Base-by-base conservation (phyloP, 2,329 filamentous ascomycete species). In the Davidsoniella australis region DNA sequence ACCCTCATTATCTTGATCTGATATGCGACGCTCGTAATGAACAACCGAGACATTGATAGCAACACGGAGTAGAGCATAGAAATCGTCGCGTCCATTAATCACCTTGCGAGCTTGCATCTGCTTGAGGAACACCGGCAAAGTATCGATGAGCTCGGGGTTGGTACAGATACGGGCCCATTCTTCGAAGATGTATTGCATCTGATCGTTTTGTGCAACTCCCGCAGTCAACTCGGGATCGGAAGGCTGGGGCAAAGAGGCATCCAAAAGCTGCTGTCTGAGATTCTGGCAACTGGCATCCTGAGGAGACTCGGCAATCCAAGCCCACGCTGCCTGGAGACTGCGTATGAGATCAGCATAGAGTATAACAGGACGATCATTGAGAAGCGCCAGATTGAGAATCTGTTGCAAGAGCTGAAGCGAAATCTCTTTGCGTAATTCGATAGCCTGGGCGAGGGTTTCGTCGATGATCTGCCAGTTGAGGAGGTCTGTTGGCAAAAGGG, bases 131-230 rank as follows among this genome's bases (percentile, higher is more conserved):
- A 84, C 76, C 5, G 74, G 68, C 0, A 80, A 75, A 59, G 82
- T 83, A 54, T 86, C 82, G 3, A 81, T 79, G 3, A 81, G 77
- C 56, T 80, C 78, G n/a, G 78, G 74, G 57, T 86, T 85, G 62
- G 82, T 82, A 66, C 74, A 82, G 6, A 95, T 73, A 53, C 82
- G 79, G 24, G 89, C 76, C 91, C 91, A 98, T 66, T 98, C 91
- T 41, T 89, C 87, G 59, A 98, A 95, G 17, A 95, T 74, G 60
- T 98, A 96, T 57, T 93, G 86, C 65, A 94, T 78, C 62, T 95
- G 86, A 54, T 94, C 85, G 56, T 80, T 80, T 29, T 75, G 70
- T 38, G 67, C 62, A 45, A 76, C 72, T 50, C 80, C 75, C 2
- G 29, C 29, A 33, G 8, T 33, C 8, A 33, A 33, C 18, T 72